phyloP scores from a whole-genome alignment of 805 yeast genomes.

The Kluyveromyces starmeri region DNA sequence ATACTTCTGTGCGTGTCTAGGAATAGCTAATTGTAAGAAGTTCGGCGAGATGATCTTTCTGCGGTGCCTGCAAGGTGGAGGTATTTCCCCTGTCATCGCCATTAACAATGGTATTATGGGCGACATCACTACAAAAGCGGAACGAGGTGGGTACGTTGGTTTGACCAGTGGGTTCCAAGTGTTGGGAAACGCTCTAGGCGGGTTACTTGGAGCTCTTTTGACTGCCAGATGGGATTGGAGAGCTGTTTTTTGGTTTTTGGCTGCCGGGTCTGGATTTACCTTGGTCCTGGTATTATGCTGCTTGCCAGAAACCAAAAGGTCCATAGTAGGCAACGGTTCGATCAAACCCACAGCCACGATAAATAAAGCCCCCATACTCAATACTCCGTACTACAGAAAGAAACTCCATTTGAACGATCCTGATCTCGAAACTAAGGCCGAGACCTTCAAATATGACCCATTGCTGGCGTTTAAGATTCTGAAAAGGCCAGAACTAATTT shows the following conservation, averaged over 20 bases:
- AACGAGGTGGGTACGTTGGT: constrained; percentile 68
- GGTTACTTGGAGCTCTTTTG: constrained; percentile 47
- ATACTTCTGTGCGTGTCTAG: constrained; percentile 55
- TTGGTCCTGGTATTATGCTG: constrained; percentile 28
- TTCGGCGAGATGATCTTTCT: constrained; percentile 58
- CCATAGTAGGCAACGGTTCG: constrained; percentile 69
- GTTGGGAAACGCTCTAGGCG: constrained; percentile 71
- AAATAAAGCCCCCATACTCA: constrained; percentile 39
- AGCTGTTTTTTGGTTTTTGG: constrained; percentile 67
- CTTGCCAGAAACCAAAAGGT: constrained; percentile 70
- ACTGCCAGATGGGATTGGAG: constrained; percentile 55
- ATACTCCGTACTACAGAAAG: constrained; percentile 13
- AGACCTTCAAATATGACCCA: constrained; percentile 19
- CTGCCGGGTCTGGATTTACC: constrained; percentile 50
- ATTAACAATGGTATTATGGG: constrained; percentile 64
- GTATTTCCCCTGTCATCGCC: constrained; percentile 68
- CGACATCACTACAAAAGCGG: constrained; percentile 55
- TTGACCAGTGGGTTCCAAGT: constrained; percentile 54
- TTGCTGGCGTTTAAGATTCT: constrained; percentile 38
- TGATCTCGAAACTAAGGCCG: constrained; percentile 25
- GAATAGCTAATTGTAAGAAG: constrained; percentile 48
- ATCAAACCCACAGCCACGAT: constrained; percentile 38
- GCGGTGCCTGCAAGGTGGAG: constrained; percentile 69
- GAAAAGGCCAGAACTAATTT: constrained; percentile 35
- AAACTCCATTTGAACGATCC: constrained; percentile 26